Conservation (phyloP, 164 flowering plant genomes). For the Macadamia integrifolia region DNA sequence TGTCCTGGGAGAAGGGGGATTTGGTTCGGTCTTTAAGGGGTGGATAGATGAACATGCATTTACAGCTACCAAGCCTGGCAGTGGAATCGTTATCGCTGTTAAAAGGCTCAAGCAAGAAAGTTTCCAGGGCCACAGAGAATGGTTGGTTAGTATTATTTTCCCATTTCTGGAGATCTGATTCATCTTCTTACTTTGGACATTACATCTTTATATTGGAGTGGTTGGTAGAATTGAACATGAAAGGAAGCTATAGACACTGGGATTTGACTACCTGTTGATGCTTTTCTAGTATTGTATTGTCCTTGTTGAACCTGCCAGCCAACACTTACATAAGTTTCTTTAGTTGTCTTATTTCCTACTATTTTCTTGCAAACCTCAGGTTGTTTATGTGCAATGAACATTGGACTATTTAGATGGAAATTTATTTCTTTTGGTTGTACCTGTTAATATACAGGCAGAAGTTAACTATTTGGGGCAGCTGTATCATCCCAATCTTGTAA, state of each 20-base stretch:
- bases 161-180: neutral
- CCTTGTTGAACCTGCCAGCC: neutral
- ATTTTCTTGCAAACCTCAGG: neutral
- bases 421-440: conserved; percentile 1
- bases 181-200: neutral
- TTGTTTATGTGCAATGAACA: neutral
- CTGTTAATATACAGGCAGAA: conserved; percentile 48
- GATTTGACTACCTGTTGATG: neutral
- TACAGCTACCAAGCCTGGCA: conserved; percentile 61
- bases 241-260: neutral
- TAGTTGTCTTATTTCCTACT: neutral
- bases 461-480: conserved; percentile 73
- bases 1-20: conserved; percentile 89
- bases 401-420: neutral
- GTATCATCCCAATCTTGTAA: conserved; percentile 76
- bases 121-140: conserved; percentile 73
- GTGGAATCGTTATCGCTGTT: conserved; percentile 70
- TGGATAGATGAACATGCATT: conserved; percentile 71
- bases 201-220: neutral
- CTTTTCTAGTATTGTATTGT: neutral
- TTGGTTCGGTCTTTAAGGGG: conserved; percentile 82
- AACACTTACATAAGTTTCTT: too few species aligned
- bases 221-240: neutral
- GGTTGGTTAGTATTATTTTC: conserved; percentile 57
- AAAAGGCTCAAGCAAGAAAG: conserved; percentile 77